Percentiles rank a stretch among this genome's conserved stretches.
Conservation (phyloP, 2,329 filamentous ascomycete species). For the Botrytis squamosa region DNA sequence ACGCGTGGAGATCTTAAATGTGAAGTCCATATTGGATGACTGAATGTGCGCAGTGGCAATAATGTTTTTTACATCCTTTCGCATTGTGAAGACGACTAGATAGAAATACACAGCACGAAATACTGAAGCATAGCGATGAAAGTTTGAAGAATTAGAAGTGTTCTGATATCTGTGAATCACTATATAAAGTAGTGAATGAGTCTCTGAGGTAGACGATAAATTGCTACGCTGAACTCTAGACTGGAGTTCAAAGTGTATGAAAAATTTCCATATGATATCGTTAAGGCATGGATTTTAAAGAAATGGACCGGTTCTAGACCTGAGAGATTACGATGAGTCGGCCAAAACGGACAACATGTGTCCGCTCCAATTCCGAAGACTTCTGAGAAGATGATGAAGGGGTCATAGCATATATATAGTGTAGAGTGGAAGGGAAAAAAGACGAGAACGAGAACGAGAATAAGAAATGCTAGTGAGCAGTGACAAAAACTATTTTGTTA, state of each 20-base stretch:
- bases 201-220: neutral
- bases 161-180: neutral
- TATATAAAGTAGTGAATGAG: neutral
- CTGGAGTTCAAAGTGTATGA: neutral
- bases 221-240: neutral
- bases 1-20: neutral
- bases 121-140: fast-evolving
- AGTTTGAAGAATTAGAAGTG: neutral
- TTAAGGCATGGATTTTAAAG: neutral
- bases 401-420: neutral
- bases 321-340: neutral
- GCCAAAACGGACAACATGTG: neutral
- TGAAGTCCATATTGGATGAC: neutral
- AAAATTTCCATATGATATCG: neutral
- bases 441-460: neutral
- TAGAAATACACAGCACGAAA: neutral
- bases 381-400: neutral
- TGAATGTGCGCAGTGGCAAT: neutral
- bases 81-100: neutral
- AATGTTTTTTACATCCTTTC: neutral
- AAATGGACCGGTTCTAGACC: neutral
- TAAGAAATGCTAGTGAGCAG: neutral
- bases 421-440: neutral
- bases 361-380: neutral
- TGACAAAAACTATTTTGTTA: neutral